Evolutionary conservation across 805 yeast genomes (phyloP).

Genomic region (Pichia cephalocereana): DNA sequence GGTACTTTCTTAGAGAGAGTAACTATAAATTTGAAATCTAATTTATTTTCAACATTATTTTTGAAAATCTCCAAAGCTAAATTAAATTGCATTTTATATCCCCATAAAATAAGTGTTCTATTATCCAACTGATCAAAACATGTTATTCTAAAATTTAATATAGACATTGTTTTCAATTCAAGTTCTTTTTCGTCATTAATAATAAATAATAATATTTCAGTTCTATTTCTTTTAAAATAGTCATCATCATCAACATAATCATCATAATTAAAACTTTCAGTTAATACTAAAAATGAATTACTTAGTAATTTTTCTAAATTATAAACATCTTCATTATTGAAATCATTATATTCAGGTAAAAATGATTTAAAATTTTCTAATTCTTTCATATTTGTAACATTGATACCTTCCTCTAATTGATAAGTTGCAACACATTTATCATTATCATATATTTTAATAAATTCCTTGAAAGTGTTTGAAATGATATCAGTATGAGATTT

Average conservation of each 20-base stretch:
- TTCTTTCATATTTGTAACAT: conserved; percentile 8
- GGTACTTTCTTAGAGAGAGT: too few species aligned
- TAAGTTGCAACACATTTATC: conserved; percentile 3
- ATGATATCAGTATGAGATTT: too few species aligned
- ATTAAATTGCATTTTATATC: neutral
- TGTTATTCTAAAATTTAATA: conserved; percentile 4
- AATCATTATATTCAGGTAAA: conserved; percentile 5
- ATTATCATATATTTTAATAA: neutral
- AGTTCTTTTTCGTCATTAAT: conserved; percentile 6
- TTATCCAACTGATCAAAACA: conserved; percentile 1
- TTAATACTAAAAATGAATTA: conserved; percentile 11
- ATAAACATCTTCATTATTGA: conserved; percentile 5
- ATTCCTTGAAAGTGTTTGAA: neutral
- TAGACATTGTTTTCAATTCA: conserved; percentile 9
- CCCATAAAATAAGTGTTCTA: conserved; percentile 10
- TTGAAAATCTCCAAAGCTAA: conserved; percentile 7
- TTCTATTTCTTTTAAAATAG: neutral
- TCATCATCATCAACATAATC: conserved; percentile 3
- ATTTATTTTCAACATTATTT: neutral
- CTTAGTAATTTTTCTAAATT: neutral
- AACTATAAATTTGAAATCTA: neutral
- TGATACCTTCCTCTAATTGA: conserved; percentile 12
- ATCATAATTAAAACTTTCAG: conserved; percentile 3
- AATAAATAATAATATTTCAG: conserved; percentile 10
- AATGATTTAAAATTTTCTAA: neutral